Base-by-base conservation (phyloP, 306 rosid species). In the Dicorynia guianensis region DNA sequence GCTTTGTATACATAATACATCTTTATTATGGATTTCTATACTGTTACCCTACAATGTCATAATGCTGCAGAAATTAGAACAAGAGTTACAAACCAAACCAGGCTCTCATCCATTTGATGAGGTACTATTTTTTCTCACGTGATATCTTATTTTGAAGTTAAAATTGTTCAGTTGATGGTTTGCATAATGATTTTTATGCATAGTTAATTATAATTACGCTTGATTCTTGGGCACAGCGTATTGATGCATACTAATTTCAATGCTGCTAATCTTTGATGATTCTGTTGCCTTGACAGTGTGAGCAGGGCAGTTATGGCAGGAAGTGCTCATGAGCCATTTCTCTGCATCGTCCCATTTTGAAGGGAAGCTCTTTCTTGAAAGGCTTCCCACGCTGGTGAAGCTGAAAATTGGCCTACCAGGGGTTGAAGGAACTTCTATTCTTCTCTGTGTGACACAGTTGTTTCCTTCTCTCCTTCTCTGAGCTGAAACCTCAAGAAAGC, bases 281-380 rank as follows among this genome's bases (percentile, higher is more conserved):
- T 84, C 86, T 8, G 88, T 79, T 18, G 79, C 78, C 80, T 90
- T 86, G 19, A 73, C 40, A 59, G 66, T 1, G 76, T 88, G 99
- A 74, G 92, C 90, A n/a, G 98, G 93, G 38, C 97, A 91, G 55
- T 87, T 97, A 84, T 91, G 89, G 83, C 96, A 88, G 49, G 98
- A 87, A 57, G 76, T 86, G 67, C 88, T 87, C 17, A 92, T 86
- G 38, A 96, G 93, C 99, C 99, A 96, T 67, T 96, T 96, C 81
- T 96, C 98, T 13, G 99, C 99, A 80, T 96, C 97, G 71, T 92
- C 99, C 99, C 99, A 96, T 60, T 96, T 96, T 7, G 98, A 96
- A 77, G 98, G 99, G 48, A 96, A 86, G 63, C 59, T 85, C 63
- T 93, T 96, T 55, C 98, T 89, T 1, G 91, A 72, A 82, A 85